These are phyloP conservation scores for Boletellus deceptivus DNA, from an alignment of 1,284 basidiomycete genomes.

Conservation along the genomic window DNA sequence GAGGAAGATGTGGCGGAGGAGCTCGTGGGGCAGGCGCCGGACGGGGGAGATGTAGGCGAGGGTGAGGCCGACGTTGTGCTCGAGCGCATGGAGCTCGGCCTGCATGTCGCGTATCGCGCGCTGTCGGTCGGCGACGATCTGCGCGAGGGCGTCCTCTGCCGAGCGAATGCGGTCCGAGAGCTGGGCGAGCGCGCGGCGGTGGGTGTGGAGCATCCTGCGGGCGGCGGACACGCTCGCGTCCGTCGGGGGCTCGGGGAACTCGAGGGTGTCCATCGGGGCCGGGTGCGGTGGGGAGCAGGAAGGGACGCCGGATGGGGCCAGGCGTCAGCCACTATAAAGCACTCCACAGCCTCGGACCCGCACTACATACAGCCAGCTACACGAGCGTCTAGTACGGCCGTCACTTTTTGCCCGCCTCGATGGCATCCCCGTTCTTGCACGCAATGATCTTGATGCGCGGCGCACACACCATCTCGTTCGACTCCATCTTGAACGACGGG, in stretches of 20 bases:
- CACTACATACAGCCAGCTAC: constrained; percentile 15
- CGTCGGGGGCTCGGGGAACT: constrained; percentile 54
- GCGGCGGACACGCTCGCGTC: constrained; percentile 48
- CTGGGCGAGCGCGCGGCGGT: constrained; percentile 33
- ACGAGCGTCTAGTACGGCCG: constrained; percentile 26
- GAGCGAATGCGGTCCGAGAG: constrained; percentile 40
- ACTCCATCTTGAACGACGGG: constrained; percentile 93
- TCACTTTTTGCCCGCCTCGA: constrained; percentile 64
- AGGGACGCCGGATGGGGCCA: not conserved
- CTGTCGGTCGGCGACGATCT: constrained; percentile 54
- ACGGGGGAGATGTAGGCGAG: constrained; percentile 68
- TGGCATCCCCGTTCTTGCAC: constrained; percentile 88
- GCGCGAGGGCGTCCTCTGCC: constrained; percentile 53
- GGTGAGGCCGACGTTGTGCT: constrained; percentile 46
- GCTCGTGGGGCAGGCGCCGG: constrained; percentile 60
- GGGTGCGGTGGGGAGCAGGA: not conserved
- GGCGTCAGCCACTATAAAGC: not conserved
- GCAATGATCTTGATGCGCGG: constrained; percentile 92
- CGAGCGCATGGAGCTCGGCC: constrained; percentile 44
- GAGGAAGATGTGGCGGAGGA: constrained; percentile 64
- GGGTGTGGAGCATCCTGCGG: constrained; percentile 38
- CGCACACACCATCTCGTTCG: constrained; percentile 75
- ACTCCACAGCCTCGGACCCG: not conserved
- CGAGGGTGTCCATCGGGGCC: constrained; percentile 16
- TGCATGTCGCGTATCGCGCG: constrained; percentile 52